phyloP scores from a whole-genome alignment of 345 rosid species.

The Populus pruinosa region DNA sequence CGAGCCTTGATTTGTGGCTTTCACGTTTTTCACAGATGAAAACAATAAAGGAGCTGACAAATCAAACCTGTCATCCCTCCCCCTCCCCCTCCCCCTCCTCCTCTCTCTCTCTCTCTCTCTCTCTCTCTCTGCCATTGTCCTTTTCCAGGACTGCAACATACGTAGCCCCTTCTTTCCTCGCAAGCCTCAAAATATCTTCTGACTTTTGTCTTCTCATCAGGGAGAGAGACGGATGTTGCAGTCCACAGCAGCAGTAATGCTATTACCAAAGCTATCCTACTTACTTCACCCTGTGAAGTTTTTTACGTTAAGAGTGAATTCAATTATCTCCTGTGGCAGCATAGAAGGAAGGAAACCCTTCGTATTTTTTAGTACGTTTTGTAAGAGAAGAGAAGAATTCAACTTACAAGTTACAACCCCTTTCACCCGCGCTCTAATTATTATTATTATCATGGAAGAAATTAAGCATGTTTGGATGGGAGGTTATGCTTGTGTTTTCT shows the following conservation, averaged over 20 bases:
- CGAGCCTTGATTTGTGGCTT: conserved; percentile 32
- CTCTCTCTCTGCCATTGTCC: background rate
- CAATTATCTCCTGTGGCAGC: too few relatives aligned
- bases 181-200: background rate
- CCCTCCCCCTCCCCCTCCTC: background rate
- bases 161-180: background rate
- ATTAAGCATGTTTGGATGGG: too few relatives aligned
- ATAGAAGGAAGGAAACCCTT: too few relatives aligned
- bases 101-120: background rate
- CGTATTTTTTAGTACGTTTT: too few relatives aligned
- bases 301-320: too few relatives aligned
- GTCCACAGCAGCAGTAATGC: background rate
- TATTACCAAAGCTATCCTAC: background rate
- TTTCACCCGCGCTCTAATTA: too few relatives aligned
- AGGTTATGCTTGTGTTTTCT: too few relatives aligned
- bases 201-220: too few relatives aligned
- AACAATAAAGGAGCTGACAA: background rate
- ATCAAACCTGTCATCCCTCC: background rate
- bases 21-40: conserved; percentile 20
- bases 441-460: too few relatives aligned
- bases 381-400: too few relatives aligned
- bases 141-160: background rate
- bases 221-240: background rate
- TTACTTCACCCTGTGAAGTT: too few relatives aligned
- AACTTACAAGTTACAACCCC: too few relatives aligned